phyloP scores from a whole-genome alignment of 345 rosid genomes.

The Salix caprea region DNA sequence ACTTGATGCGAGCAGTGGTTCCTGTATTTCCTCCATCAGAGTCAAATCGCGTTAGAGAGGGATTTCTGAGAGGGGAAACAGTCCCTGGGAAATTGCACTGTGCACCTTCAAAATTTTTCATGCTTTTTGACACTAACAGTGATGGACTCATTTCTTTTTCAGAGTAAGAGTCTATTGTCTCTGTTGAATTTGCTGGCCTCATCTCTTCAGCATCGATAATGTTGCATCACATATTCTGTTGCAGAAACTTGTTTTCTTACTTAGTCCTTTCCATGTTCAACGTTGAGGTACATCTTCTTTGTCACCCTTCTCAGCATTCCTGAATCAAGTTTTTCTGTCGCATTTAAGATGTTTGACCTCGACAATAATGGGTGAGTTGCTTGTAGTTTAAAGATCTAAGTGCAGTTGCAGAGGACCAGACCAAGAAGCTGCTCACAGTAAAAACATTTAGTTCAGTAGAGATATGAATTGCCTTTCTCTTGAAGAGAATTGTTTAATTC shows the following conservation, averaged over 20 bases:
- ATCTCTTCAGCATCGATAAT: not conserved
- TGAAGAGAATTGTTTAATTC: not conserved
- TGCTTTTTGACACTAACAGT: constrained; percentile 28
- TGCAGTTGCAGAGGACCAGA: too few species aligned
- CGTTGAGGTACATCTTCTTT: constrained; percentile 25
- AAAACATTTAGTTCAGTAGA: too few species aligned
- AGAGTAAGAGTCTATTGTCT: constrained; percentile 11
- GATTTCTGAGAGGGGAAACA: constrained; percentile 27
- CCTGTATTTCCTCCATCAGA: constrained; percentile 29
- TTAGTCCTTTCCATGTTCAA: not conserved
- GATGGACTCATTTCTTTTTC: constrained; percentile 29
- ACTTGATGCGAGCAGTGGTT: constrained; percentile 30
- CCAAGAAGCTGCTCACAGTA: too few species aligned
- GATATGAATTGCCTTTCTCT: too few species aligned
- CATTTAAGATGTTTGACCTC: constrained; percentile 30
- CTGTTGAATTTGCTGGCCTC: not conserved
- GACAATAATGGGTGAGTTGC: constrained; percentile 23
- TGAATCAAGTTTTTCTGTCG: constrained; percentile 27
- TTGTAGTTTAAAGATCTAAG: not conserved
- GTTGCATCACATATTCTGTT: too few species aligned
- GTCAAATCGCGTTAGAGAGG: constrained; percentile 26
- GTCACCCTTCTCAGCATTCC: constrained; percentile 29
- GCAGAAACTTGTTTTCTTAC: too few species aligned
- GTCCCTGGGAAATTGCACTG: constrained; percentile 18
- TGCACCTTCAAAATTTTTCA: constrained; percentile 23